Base-by-base conservation (phyloP, 2,329 filamentous ascomycete genomes). In the Onygena corvina region DNA sequence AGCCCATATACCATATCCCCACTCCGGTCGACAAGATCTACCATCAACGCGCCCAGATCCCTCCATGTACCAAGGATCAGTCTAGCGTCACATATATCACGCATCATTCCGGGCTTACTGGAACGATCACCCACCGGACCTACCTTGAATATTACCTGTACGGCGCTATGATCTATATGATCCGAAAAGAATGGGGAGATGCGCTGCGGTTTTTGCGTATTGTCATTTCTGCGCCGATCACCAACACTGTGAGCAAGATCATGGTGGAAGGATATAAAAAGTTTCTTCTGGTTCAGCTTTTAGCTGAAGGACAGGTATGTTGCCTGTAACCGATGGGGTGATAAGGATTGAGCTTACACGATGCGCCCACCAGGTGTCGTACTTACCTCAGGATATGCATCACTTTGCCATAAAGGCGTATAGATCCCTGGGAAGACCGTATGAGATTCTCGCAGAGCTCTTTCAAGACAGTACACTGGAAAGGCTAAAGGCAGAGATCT, bases 261-360 rank as follows among this genome's bases (percentile, higher is more conserved):
- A 92, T 92, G 83, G 73, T 84, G 3, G 87, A 94, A 56, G 86
- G 86, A 4, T 90, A 94, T 71, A 93, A 90, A 68, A 93, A 90
- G 66, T 95, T 87, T 84, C 63, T 93, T 6, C 69, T 98, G 12
- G 75, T 88, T 7, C 79, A 80, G 48, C 73, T 95, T 49, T 70
- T 98, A 14, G 72, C 77, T 4, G 70, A 80, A 48, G 89, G 88
- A 56, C 77, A 72, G 58, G 70, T 77, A 57, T 29, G 49, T 38
- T 16, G 4, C 14, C 9, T 25, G 3, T 47, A n/a, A 8, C 14
- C n/a, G n/a, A n/a, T n/a, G n/a, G n/a, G n/a, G 8, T 30, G 16
- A 12, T 5, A 16, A 5, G 21, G 14, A n/a, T 33, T 50, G 12
- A 27, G 54, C 53, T 40, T 53, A 52, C 25, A 29, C 40, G 45